Conservation (phyloP, 192 early-diverging fungal genomes). For the Rhizophagus clarus region DNA sequence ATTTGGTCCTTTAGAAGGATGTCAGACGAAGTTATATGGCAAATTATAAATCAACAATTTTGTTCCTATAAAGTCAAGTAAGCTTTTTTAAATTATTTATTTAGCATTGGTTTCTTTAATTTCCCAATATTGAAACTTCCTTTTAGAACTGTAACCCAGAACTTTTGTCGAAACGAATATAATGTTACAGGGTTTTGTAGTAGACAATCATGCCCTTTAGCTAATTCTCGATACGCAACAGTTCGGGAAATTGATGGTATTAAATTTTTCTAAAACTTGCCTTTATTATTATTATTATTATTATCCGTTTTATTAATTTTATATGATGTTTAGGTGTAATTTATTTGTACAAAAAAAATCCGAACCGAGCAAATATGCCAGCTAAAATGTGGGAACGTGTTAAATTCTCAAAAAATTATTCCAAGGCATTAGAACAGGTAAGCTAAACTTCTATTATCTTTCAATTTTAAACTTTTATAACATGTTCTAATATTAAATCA, state of each 20-base stretch:
- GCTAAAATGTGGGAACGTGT: conserved; percentile 92
- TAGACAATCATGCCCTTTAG: conserved; percentile 91
- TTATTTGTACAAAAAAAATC: conserved; percentile 93
- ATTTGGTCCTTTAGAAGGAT: conserved; percentile 31
- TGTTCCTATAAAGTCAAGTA: conserved; percentile 99
- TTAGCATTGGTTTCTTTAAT: not conserved
- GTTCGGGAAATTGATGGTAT: conserved; percentile 81
- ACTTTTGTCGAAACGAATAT: conserved; percentile 95
- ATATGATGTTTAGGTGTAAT: conserved; percentile 54
- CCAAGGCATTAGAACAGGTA: conserved; percentile 78
- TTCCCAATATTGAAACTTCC: not conserved
- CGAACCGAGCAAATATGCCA: conserved; percentile 93
- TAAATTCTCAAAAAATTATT: conserved; percentile 89
- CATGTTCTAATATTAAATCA: too few relatives aligned
- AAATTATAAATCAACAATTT: conserved; percentile 94
- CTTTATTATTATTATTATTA: not conserved
- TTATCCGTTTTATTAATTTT: not conserved
- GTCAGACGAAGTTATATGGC: conserved; percentile 89
- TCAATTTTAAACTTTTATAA: not conserved
- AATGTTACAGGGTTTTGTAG: conserved; percentile 97
- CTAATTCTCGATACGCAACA: conserved; percentile 94
- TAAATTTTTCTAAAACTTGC: not conserved
- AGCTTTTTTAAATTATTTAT: conserved; percentile 18
- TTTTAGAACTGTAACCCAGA: conserved; percentile 76
- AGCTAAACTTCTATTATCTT: not conserved